A percentile compares a stretch with the other conserved stretches of the same genome.
phyloP scores from a whole-genome alignment of 805 yeast genomes.

The Nakazawaea sp. region DNA sequence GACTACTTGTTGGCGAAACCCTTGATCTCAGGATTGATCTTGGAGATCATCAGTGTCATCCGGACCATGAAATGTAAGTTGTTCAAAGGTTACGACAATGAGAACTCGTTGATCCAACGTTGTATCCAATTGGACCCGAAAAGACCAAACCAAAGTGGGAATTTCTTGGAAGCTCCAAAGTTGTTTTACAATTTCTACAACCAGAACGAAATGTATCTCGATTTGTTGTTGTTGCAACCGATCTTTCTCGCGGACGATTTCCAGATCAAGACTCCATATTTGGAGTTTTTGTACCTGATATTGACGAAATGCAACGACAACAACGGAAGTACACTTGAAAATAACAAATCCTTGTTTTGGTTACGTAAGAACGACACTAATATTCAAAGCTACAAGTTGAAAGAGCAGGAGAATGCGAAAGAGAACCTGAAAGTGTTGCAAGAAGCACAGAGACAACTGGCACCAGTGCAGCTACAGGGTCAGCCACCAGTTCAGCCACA shows the following conservation, averaged over 20 bases:
- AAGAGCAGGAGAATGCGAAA: conserved; percentile 19
- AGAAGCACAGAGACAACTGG: conserved; percentile 1
- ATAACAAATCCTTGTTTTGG: conserved; percentile 24
- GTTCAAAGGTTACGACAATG: conserved; percentile 64
- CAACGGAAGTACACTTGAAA: conserved; percentile 31
- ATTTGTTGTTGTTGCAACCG: conserved; percentile 76
- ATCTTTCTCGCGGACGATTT: conserved; percentile 86
- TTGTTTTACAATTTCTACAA: conserved; percentile 62
- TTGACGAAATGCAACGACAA: conserved; percentile 55
- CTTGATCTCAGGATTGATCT: conserved; percentile 68
- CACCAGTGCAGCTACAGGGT: conserved; percentile 16
- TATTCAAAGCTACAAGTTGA: conserved; percentile 19
- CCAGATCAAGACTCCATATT: conserved; percentile 80
- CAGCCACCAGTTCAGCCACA: conserved; percentile 13
- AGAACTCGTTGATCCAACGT: conserved; percentile 46
- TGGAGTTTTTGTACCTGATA: conserved; percentile 79
- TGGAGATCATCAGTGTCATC: conserved; percentile 66
- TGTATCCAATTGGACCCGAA: conserved; percentile 42
- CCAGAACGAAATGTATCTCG: conserved; percentile 56
- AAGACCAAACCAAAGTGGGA: conserved; percentile 16
- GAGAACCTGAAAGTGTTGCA: not conserved
- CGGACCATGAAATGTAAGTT: conserved; percentile 73
- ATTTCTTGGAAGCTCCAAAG: conserved; percentile 43
- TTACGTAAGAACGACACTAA: conserved; percentile 21
- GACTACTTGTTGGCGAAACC: conserved; percentile 80